A percentile compares a stretch with the other conserved stretches of the same genome.
phyloP scores from a whole-genome alignment of 805 yeast species.

The Yarrowia osloensis region DNA sequence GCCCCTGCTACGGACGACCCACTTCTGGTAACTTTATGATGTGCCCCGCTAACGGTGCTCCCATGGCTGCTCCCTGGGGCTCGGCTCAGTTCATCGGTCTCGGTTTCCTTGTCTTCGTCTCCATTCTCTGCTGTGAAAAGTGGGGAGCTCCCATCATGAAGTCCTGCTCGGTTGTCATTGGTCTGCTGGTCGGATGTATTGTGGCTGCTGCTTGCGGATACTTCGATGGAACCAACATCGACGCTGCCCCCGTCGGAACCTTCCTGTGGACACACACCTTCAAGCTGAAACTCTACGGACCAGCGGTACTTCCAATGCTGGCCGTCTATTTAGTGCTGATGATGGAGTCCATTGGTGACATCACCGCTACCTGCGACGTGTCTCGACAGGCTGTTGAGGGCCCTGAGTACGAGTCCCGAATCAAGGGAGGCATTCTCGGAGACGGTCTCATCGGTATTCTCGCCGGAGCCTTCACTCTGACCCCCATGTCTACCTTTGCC shows the following conservation, averaged over 20 bases:
- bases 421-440: constrained; percentile 91
- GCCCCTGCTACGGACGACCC: constrained; percentile 43
- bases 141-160: constrained; percentile 95
- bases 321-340: constrained; percentile 79
- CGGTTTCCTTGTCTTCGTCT: constrained; percentile 76
- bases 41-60: constrained; percentile 55
- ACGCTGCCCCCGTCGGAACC: constrained; percentile 75
- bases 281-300: constrained; percentile 74
- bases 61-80: constrained; percentile 71
- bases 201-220: constrained; percentile 91
- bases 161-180: constrained; percentile 87
- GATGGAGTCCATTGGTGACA: constrained; percentile 95
- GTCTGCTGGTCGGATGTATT: constrained; percentile 83
- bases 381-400: constrained; percentile 85
- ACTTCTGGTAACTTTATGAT: constrained; percentile 48
- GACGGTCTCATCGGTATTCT: constrained; percentile 81
- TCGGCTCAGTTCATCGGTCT: constrained; percentile 84
- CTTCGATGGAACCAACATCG: constrained; percentile 59
- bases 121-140: constrained; percentile 74
- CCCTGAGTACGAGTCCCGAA: constrained; percentile 72
- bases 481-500: constrained; percentile 90
- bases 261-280: constrained; percentile 92
- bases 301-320: constrained; percentile 79
- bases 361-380: constrained; percentile 92
- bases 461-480: constrained; percentile 75